These are phyloP conservation scores for Lyophyllum shimeji DNA, from an alignment of 768 basidiomycete species.

Conservation along the genomic window DNA sequence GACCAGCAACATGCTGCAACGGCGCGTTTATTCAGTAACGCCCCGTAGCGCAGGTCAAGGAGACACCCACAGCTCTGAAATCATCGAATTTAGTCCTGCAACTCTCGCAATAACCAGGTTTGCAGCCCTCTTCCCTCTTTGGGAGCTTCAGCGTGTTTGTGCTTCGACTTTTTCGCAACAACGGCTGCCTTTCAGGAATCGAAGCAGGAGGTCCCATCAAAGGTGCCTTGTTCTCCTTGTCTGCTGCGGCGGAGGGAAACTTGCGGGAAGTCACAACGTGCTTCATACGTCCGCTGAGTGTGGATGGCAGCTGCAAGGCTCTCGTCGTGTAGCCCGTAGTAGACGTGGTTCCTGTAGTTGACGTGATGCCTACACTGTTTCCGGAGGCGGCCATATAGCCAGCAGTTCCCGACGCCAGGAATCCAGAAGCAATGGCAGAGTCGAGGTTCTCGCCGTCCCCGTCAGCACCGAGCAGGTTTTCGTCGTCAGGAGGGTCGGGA, in stretches of 20 bases:
- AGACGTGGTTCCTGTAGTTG: conserved; percentile 85
- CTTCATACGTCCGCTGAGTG: conserved; percentile 55
- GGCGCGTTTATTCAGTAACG: conserved; percentile 1
- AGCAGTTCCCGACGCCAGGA: conserved; percentile 52
- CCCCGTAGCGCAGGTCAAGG: conserved; percentile 1
- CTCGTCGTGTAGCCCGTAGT: conserved; percentile 48
- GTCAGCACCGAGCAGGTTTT: conserved; percentile 36
- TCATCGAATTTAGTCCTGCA: conserved; percentile 89
- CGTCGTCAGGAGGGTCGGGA: conserved; percentile 23
- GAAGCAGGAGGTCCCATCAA: conserved; percentile 68
- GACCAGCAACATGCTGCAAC: conserved; percentile 66
- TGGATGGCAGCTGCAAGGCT: conserved; percentile 49
- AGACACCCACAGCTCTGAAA: conserved; percentile 67
- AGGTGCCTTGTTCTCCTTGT: conserved; percentile 29
- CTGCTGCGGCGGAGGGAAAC: conserved; percentile 28
- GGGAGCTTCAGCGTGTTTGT: conserved; percentile 76
- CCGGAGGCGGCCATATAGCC: conserved; percentile 90
- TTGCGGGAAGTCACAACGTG: conserved; percentile 71
- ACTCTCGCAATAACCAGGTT: conserved; percentile 97
- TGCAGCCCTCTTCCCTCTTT: conserved; percentile 81
- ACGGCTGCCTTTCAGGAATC: conserved; percentile 52
- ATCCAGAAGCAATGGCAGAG: conserved; percentile 71
- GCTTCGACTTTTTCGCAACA: conserved; percentile 75
- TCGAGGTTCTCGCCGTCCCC: conserved; percentile 46
- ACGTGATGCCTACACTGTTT: conserved; percentile 92